Evolutionary conservation across 1,139 yeast species (phyloP).

Genomic region (Suhomyces bokatorum): DNA sequence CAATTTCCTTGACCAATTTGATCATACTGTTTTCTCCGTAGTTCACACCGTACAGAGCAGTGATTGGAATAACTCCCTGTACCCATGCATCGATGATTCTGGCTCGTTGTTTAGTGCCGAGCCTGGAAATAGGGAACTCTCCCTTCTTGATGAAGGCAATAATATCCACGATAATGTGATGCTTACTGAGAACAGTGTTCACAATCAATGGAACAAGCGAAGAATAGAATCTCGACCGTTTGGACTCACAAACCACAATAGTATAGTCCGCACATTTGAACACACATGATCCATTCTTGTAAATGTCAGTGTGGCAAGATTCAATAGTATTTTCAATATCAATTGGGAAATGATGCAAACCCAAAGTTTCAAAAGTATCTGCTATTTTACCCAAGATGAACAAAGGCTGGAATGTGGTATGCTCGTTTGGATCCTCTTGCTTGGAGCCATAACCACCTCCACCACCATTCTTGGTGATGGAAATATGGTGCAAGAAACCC

Average conservation of each 20-base stretch:
- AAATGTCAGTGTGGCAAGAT: slow-evolving; percentile 59
- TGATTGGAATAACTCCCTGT: slow-evolving; percentile 47
- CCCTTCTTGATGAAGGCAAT: slow-evolving; percentile 75
- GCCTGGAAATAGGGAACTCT: slow-evolving; percentile 65
- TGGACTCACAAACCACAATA: slow-evolving; percentile 75
- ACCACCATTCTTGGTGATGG: slow-evolving; percentile 46
- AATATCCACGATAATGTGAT: slow-evolving; percentile 82
- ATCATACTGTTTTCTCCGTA: slow-evolving; percentile 68
- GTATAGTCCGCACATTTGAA: slow-evolving; percentile 84
- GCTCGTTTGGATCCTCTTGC: slow-evolving; percentile 19
- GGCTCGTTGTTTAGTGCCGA: slow-evolving; percentile 77
- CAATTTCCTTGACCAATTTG: slow-evolving; percentile 52
- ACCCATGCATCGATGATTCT: slow-evolving; percentile 61
- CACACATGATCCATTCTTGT: slow-evolving; percentile 62
- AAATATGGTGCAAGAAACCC: slow-evolving; percentile 82
- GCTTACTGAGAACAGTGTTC: slow-evolving; percentile 74
- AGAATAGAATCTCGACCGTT: slow-evolving; percentile 53
- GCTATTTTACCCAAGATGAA: slow-evolving; percentile 84
- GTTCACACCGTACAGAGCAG: slow-evolving; percentile 53
- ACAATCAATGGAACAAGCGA: slow-evolving; percentile 82
- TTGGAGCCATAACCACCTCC: slow-evolving; percentile 43
- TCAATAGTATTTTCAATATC: slow-evolving; percentile 83
- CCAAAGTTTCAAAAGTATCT: slow-evolving; percentile 88
- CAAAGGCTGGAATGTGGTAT: slow-evolving; percentile 66
- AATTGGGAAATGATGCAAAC: slow-evolving; percentile 84